These are phyloP conservation scores for Plenodomus tracheiphilus DNA, from an alignment of 2,329 filamentous ascomycete species.

Conservation along the genomic window DNA sequence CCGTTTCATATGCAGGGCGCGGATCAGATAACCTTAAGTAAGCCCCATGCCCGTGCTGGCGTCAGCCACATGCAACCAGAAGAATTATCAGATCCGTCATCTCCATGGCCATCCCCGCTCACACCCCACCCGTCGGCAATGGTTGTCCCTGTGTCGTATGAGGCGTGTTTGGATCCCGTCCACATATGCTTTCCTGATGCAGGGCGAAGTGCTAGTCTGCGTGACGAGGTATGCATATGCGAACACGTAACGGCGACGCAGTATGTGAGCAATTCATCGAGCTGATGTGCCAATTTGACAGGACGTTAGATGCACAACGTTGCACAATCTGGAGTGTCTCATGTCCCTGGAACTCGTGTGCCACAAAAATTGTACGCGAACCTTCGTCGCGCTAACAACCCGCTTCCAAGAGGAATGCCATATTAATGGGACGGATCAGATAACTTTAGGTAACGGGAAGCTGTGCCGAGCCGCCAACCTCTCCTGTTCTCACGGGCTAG, in stretches of 20 bases:
- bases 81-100: constrained; percentile 12
- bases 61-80: background rate
- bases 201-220: background rate
- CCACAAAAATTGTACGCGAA: too few relatives aligned
- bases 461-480: constrained; percentile 10
- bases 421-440: constrained; percentile 12
- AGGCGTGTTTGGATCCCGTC: too few relatives aligned
- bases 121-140: background rate
- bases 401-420: too few relatives aligned
- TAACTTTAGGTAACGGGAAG: constrained; percentile 12
- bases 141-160: background rate
- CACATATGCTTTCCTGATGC: background rate
- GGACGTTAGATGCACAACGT: constrained; percentile 5
- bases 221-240: background rate
- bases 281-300: background rate
- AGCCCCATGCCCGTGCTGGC: background rate
- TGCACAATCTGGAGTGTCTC: too few relatives aligned
- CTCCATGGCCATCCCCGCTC: constrained; percentile 6
- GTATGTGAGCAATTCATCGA: background rate
- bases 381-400: too few relatives aligned
- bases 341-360: too few relatives aligned
- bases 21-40: constrained; percentile 42
- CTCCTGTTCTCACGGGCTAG: constrained; percentile 3
- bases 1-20: constrained; percentile 20
- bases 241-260: background rate